Percentiles rank a stretch among this genome's conserved stretches.
phyloP scores from a whole-genome alignment of 345 rosid genomes.

The Rubroshorea leprosula region DNA sequence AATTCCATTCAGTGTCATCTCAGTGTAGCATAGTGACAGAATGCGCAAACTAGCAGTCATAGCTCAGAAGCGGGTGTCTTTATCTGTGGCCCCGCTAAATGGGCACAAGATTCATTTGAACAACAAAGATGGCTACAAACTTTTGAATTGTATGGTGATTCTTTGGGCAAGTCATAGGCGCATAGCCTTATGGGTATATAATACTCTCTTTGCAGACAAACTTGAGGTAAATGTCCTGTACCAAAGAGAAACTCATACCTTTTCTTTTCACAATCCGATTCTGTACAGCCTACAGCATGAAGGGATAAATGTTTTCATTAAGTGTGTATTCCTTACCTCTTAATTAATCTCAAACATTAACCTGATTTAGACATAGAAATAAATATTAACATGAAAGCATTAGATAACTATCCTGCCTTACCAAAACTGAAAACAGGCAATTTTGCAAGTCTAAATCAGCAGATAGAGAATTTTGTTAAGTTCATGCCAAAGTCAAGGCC shows the following conservation, averaged over 20 bases:
- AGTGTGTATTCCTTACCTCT: background rate
- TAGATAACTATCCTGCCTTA: no score
- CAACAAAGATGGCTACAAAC: conserved; percentile 13
- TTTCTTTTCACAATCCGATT: background rate
- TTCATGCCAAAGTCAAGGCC: no score
- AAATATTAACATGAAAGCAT: background rate
- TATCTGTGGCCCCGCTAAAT: conserved; percentile 13
- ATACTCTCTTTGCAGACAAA: background rate
- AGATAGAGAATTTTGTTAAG: no score
- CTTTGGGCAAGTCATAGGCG: conserved; percentile 11
- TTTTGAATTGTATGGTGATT: conserved; percentile 13
- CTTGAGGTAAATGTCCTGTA: background rate
- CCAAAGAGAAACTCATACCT: background rate
- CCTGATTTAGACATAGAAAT: background rate
- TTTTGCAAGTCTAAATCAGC: no score
- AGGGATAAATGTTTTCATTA: background rate
- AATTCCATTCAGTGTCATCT: conserved; percentile 22
- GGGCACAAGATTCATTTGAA: conserved; percentile 24
- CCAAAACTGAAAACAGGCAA: no score
- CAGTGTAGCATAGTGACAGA: conserved; percentile 19
- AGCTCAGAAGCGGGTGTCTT: conserved; percentile 21
- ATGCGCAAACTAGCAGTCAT: conserved; percentile 17
- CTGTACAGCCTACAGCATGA: background rate
- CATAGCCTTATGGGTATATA: background rate
- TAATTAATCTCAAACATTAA: background rate